Base-by-base conservation (phyloP, 139 green algal genomes). In the Gonium pectorale region DNA sequence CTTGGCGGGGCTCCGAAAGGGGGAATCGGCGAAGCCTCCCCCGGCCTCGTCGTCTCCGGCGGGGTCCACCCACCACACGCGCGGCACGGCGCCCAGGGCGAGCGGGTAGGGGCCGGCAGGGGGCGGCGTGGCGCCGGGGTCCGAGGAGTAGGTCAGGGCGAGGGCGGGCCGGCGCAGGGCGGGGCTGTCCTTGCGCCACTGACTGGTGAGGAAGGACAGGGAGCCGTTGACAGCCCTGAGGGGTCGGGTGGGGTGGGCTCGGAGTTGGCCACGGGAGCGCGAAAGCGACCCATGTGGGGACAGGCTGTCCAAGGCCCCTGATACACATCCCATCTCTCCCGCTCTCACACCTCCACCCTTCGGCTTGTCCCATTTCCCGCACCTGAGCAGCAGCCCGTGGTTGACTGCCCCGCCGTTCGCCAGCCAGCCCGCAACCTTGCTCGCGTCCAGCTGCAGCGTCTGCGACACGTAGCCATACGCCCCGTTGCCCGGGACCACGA, bases 371-470 rank as follows among this genome's bases (percentile, higher is more conserved):
- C 75, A 27, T 22, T 2, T n/a, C 17, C 21, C 70, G 29, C 46
- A 77, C 79, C 79, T 77, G 64, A 86, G 46, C 51, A 86, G 49
- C 37, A 86, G 40, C 26, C 80, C 80, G 51, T 72, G 79, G 38
- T 86, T 86, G 52, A 35, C 52, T 17, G 51, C 29, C 38, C 67
- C 75, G 75, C 44, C 71, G 60, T 82, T 82, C 51, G 37, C 49
- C 40, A 66, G n/a, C 75, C 75, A 82, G 40, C 6, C 41, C 15
- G 59, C 41, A 40, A 83, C 77, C 43, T 37, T 51, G 62, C 31
- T 62, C 3, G 62, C 31, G n/a, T 73, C 60, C 77, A 83, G 77
- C 15, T 21, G n/a, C 2, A 83, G 27, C 62, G 60, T 83, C 24
- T 51, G 77, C 11, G n/a, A 35, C 21, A 83, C 77, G 77, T n/a